Percentiles rank a stretch among this genome's conserved stretches.
phyloP scores from a whole-genome alignment of 1,139 yeast genomes.

The Barnettozyma hawaiiensis region DNA sequence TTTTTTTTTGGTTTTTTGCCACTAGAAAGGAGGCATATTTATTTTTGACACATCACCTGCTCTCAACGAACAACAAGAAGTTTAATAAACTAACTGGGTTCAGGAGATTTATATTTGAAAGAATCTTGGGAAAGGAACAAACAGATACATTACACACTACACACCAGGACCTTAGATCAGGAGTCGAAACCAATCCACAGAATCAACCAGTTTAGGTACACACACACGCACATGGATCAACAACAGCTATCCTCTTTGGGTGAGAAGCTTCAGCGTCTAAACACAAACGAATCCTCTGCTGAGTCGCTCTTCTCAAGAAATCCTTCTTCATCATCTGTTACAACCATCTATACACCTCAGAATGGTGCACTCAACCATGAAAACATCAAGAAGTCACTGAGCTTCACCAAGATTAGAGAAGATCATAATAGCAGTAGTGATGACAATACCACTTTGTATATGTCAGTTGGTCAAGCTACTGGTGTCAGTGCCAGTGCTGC shows the following conservation, averaged over 20 bases:
- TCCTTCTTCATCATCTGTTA: conserved; percentile 21
- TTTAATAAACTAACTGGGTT: too few relatives aligned
- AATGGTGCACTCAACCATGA: neutral
- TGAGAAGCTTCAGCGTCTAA: conserved; percentile 16
- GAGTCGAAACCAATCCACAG: too few relatives aligned
- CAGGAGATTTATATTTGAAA: too few relatives aligned
- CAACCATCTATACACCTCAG: conserved; percentile 13
- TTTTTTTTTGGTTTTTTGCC: too few relatives aligned
- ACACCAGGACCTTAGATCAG: neutral
- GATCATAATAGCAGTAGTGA: neutral
- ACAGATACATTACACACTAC: too few relatives aligned
- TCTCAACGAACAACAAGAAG: too few relatives aligned
- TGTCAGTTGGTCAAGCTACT: neutral
- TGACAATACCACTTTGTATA: neutral
- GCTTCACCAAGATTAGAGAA: conserved; percentile 18
- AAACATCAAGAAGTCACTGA: conserved; percentile 13
- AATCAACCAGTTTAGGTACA: neutral
- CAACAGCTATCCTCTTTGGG: conserved; percentile 5
- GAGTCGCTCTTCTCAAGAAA: conserved; percentile 24
- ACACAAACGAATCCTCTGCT: conserved; percentile 21
- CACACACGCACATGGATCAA: conserved; percentile 5
- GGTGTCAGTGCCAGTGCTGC: too few relatives aligned
- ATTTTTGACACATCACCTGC: too few relatives aligned
- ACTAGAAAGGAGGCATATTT: too few relatives aligned
- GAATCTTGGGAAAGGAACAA: too few relatives aligned